phyloP scores from a whole-genome alignment of 73 alveolate species.

The Paramecium tetraurelia region DNA sequence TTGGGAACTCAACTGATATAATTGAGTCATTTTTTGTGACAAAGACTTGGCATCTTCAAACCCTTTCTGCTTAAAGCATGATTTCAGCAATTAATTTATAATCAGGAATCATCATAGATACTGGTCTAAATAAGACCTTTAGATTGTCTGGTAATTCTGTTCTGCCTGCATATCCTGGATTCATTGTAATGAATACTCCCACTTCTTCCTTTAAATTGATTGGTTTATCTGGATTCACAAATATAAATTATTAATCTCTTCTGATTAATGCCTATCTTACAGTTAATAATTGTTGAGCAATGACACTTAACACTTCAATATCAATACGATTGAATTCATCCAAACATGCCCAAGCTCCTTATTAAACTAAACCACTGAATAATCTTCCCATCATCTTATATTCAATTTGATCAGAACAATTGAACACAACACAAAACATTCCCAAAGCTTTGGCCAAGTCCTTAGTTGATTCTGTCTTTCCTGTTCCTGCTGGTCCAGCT shows the following conservation, averaged over 20 bases:
- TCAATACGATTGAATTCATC: slow-evolving; percentile 99
- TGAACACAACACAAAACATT: slow-evolving; percentile 98
- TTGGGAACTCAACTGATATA: slow-evolving; percentile 87
- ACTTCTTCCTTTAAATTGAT: slow-evolving; percentile 82
- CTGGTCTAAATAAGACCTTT: slow-evolving; percentile 99
- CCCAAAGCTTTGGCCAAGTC: slow-evolving; percentile 99
- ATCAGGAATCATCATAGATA: slow-evolving; percentile 99
- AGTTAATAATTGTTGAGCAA: slow-evolving; percentile 94
- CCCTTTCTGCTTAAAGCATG: slow-evolving; percentile 99
- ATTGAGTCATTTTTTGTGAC: slow-evolving; percentile 95
- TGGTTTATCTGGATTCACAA: slow-evolving; percentile 72
- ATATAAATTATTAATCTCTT: slow-evolving; percentile 59
- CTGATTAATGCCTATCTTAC: slow-evolving; percentile 86
- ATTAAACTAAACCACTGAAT: slow-evolving; percentile 96
- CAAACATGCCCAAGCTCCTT: slow-evolving; percentile 99
- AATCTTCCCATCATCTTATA: slow-evolving; percentile 99
- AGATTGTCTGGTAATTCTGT: slow-evolving; percentile 99
- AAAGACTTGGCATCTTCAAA: slow-evolving; percentile 96
- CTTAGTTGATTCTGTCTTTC: slow-evolving; percentile 99
- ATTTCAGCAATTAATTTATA: slow-evolving; percentile 99
- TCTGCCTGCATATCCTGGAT: slow-evolving; percentile 99
- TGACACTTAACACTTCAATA: slow-evolving; percentile 99
- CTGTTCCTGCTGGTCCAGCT: slow-evolving; percentile 99
- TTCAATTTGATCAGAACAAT: slow-evolving; percentile 99
- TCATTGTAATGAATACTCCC: slow-evolving; percentile 99